Conservation (phyloP, 2,329 filamentous ascomycete species). For the Bipolaris bicolor region DNA sequence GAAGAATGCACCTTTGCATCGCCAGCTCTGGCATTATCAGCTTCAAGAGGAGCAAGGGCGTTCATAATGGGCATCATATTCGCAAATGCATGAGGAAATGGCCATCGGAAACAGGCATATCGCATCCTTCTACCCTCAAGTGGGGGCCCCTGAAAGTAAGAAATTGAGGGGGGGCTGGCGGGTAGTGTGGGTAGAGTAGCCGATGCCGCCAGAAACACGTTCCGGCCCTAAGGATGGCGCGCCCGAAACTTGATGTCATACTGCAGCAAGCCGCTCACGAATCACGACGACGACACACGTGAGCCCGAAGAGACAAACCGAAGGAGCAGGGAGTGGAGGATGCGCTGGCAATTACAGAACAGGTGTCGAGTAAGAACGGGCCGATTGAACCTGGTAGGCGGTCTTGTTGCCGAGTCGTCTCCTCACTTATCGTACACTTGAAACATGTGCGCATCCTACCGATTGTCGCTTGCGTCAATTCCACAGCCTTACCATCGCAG, state of each 20-base stretch:
- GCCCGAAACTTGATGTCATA: slow-evolving; percentile 30
- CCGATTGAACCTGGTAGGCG: slow-evolving; percentile 7
- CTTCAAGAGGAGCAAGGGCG: background rate
- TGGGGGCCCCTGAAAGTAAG: slow-evolving; percentile 23
- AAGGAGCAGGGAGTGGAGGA: slow-evolving; percentile 14
- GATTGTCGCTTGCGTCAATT: slow-evolving; percentile 7
- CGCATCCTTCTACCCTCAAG: slow-evolving; percentile 6
- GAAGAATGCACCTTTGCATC: background rate
- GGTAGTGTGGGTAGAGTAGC: slow-evolving; percentile 24
- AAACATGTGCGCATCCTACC: slow-evolving; percentile 19
- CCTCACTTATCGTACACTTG: slow-evolving; percentile 17
- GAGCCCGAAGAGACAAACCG: slow-evolving; percentile 8
- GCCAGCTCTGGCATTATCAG: background rate
- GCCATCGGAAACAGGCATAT: slow-evolving; percentile 3
- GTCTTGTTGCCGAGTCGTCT: slow-evolving; percentile 10
- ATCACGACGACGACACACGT: slow-evolving; percentile 25
- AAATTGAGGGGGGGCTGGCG: slow-evolving; percentile 26
- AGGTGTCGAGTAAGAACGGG: slow-evolving; percentile 17
- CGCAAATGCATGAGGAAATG: slow-evolving; percentile 1
- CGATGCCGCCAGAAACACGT: slow-evolving; percentile 17
- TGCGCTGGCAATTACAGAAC: slow-evolving; percentile 26
- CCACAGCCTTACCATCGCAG: background rate
- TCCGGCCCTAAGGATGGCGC: slow-evolving; percentile 11
- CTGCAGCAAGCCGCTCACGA: slow-evolving; percentile 19
- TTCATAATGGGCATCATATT: background rate